Base-by-base conservation (phyloP, 441 rosid genomes). In the Isatis lusitanica region DNA sequence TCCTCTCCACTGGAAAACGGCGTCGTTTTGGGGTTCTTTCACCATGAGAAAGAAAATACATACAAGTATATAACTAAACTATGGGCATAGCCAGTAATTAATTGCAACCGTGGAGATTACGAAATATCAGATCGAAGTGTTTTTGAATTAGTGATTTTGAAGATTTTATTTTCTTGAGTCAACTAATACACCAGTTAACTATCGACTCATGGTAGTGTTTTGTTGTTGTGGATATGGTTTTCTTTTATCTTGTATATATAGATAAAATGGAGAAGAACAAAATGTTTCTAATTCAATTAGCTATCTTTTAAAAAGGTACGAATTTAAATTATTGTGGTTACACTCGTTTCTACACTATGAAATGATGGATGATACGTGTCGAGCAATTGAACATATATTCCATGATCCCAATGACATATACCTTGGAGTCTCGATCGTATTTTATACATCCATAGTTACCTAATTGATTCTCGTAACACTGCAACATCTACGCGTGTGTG, bases 361-460 rank as follows among this genome's bases (percentile, higher is more conserved):
- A 39, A 66, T 24, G 46, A 48, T 66, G 57, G 46, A 57, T 44
- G 17, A 40, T 59, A 66, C 68, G 78, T 74, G 78, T 74, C 73
- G 38, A 58, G 30, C 61, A 66, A 50, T 0, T 26, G 61, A 39
- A 39, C 33, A 36, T 48, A 60, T 48, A 44, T n/a, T 31, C 44
- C 57, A 46, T 31, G 36, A 12, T 6, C 12, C 43, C n/a, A 40
- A 21, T 40, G 47, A 18, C 47, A 0, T 26, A 13, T 57, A 10
- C 38, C 7, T 12, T 10, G 33, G 40, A 61, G 38, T 47, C 24
- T 21, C 24, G 24, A 60, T 36, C 38, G 7, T 9, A 38, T 40
- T 66, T 16, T 58, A 48, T 59, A 17, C 13, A 74, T 58, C 17
- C 59, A 60, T 61, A 1, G 0, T 9, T 64, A 48, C 71, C 71